Evolutionary conservation across 106 monocot species (phyloP).

Genomic region (Gastrodia elata): DNA sequence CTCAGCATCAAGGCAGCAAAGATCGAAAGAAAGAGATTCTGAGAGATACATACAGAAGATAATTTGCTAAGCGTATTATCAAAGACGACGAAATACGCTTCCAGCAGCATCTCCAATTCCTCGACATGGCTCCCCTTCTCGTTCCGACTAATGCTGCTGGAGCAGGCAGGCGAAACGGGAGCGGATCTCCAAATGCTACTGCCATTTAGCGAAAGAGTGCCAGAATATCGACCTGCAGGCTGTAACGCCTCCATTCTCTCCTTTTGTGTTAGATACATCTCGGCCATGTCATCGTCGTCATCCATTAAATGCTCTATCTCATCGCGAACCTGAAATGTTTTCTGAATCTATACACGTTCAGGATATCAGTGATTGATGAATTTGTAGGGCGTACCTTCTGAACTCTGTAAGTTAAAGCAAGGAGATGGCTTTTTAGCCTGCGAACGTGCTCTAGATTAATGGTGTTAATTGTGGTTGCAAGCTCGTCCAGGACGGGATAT

Average conservation of each 20-base stretch:
- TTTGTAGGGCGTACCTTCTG: conserved; percentile 41
- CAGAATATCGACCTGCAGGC: conserved; percentile 1
- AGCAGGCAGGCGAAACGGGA: conserved; percentile 33
- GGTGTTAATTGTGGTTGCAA: conserved; percentile 30
- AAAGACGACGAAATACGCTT: conserved; percentile 53
- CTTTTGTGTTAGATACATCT: conserved; percentile 52
- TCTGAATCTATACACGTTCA: not conserved
- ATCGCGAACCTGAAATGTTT: conserved; percentile 30
- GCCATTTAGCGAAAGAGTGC: not conserved
- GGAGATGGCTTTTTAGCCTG: conserved; percentile 41
- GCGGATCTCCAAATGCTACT: conserved; percentile 21
- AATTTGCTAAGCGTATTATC: conserved; percentile 44
- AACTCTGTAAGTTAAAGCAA: conserved; percentile 45
- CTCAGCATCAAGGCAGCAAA: not conserved
- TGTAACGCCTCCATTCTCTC: conserved; percentile 30
- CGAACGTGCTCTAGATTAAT: conserved; percentile 36
- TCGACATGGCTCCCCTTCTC: conserved; percentile 29
- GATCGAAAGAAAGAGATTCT: conserved; percentile 6
- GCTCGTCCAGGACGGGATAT: conserved; percentile 49
- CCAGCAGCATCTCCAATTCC: conserved; percentile 56
- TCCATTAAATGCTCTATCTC: conserved; percentile 47
- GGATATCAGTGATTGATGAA: not conserved
- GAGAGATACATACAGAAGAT: conserved; percentile 26
- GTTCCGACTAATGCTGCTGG: conserved; percentile 14
- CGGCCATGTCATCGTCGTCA: conserved; percentile 53